These are phyloP conservation scores for Coemansia sp. DNA, from an alignment of 192 early-diverging fungal genomes.

Conservation along the genomic window DNA sequence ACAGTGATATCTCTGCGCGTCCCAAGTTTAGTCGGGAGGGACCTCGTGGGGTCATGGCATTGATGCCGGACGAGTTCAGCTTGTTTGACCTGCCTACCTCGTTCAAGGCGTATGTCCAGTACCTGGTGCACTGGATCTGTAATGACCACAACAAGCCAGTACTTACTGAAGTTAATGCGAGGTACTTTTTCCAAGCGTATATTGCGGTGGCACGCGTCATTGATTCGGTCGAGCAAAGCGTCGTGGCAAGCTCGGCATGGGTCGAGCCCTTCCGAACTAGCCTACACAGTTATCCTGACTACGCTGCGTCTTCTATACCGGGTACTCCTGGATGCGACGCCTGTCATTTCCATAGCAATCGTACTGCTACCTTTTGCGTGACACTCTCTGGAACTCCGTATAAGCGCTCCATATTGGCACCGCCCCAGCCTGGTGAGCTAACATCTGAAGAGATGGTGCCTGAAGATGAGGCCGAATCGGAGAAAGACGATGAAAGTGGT, in stretches of 20 bases:
- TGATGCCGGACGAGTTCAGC: conserved; percentile 50
- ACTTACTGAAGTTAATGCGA: conserved; percentile 17
- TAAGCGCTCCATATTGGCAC: conserved; percentile 24
- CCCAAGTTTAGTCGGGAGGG: conserved; percentile 12
- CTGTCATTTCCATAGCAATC: conserved; percentile 43
- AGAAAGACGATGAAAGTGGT: not conserved
- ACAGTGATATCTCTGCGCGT: conserved; percentile 8
- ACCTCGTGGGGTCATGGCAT: conserved; percentile 10
- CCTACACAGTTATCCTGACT: conserved; percentile 35
- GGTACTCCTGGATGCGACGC: conserved; percentile 46
- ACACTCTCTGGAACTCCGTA: conserved; percentile 34
- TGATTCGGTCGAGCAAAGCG: conserved; percentile 50
- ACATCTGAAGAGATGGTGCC: not conserved
- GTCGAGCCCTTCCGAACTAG: conserved; percentile 30
- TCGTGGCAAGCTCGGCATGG: conserved; percentile 51
- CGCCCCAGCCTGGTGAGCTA: conserved; percentile 20
- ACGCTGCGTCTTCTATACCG: conserved; percentile 1
- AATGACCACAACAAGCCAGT: conserved; percentile 22
- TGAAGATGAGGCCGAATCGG: not conserved
- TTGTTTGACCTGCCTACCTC: conserved; percentile 43
- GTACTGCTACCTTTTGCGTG: conserved; percentile 46
- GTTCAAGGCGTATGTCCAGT: conserved; percentile 51
- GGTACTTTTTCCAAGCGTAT: conserved; percentile 52
- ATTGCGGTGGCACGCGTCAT: conserved; percentile 37
- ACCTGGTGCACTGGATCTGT: conserved; percentile 53